phyloP scores from a whole-genome alignment of 805 yeast genomes.

The Ogataea henricii region DNA sequence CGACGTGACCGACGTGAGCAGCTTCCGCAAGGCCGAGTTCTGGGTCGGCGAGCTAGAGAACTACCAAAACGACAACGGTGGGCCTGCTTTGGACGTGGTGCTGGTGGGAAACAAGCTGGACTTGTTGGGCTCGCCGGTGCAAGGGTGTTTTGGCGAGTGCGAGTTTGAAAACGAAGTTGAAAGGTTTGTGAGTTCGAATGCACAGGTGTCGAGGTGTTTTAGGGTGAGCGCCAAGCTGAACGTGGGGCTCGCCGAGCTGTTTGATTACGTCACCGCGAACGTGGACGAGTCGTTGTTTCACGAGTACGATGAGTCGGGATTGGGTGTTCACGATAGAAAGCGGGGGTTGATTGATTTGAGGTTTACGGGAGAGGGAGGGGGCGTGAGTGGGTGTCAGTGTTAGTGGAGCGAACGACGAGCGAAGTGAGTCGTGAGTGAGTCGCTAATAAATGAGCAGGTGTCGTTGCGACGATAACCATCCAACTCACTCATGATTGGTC shows the following conservation, averaged over 20 bases:
- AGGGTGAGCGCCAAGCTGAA: conserved; percentile 75
- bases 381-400: conserved; percentile 25
- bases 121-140: conserved; percentile 37
- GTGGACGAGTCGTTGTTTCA: conserved; percentile 33
- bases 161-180: conserved; percentile 23
- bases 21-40: conserved; percentile 71
- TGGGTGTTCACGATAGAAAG: conserved; percentile 3
- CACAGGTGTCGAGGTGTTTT: conserved; percentile 26
- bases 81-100: conserved; percentile 33
- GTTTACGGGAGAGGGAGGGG: conserved; percentile 9
- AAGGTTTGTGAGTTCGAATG: conserved; percentile 26
- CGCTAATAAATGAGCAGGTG: too few relatives aligned
- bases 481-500: too few relatives aligned
- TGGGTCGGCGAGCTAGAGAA: conserved; percentile 82
- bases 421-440: too few relatives aligned
- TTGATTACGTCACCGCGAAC: conserved; percentile 34
- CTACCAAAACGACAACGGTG: conserved; percentile 29
- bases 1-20: conserved; percentile 60
- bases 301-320: conserved; percentile 21
- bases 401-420: conserved; percentile 7
- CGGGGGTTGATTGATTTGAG: conserved; percentile 29
- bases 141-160: conserved; percentile 20
- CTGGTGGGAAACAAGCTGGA: conserved; percentile 88
- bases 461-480: too few relatives aligned
- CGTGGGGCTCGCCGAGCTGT: conserved; percentile 53